phyloP scores from a whole-genome alignment of 495 filamentous ascomycete genomes.

The Cairneyella variabilis region DNA sequence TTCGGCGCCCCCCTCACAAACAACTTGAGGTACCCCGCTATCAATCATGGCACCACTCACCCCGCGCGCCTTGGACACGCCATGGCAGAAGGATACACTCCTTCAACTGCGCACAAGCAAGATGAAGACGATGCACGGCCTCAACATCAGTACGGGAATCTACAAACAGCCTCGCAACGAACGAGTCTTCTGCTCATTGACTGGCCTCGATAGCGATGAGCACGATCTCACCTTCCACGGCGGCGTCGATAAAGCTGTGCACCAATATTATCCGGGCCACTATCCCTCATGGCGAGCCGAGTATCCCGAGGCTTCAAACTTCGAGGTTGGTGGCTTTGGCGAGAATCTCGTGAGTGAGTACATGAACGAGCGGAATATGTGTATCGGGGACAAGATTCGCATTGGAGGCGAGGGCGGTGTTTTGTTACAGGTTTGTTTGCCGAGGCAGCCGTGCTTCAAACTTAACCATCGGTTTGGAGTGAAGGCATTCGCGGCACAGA shows the following conservation, averaged over 20 bases:
- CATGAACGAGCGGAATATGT: conserved; percentile 54
- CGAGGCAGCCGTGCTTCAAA: conserved; percentile 54
- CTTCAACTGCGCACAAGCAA: conserved; percentile 49
- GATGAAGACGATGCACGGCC: conserved; percentile 43
- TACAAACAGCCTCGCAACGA: conserved; percentile 39
- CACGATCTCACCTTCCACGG: conserved; percentile 54
- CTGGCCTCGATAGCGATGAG: conserved; percentile 50
- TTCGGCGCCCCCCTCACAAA: too few relatives aligned
- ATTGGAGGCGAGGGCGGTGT: conserved; percentile 35
- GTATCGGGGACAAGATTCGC: conserved; percentile 50
- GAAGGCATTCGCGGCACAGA: conserved; percentile 47
- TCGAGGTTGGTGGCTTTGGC: conserved; percentile 50
- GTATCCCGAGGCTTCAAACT: conserved; percentile 31
- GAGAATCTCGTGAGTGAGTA: conserved; percentile 48
- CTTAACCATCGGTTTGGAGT: conserved; percentile 52
- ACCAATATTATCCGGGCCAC: conserved; percentile 52
- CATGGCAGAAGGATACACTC: conserved; percentile 34
- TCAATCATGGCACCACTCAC: conserved; percentile 13
- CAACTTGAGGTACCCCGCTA: too few relatives aligned
- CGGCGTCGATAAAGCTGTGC: conserved; percentile 51
- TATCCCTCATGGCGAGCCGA: conserved; percentile 45
- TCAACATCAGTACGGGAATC: conserved; percentile 45
- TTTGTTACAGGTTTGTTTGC: conserved; percentile 41
- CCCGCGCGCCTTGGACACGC: conserved; percentile 11
- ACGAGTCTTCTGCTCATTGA: conserved; percentile 36